phyloP scores from a whole-genome alignment of 1,284 basidiomycete genomes.

The Mrakiaceae sp. region DNA sequence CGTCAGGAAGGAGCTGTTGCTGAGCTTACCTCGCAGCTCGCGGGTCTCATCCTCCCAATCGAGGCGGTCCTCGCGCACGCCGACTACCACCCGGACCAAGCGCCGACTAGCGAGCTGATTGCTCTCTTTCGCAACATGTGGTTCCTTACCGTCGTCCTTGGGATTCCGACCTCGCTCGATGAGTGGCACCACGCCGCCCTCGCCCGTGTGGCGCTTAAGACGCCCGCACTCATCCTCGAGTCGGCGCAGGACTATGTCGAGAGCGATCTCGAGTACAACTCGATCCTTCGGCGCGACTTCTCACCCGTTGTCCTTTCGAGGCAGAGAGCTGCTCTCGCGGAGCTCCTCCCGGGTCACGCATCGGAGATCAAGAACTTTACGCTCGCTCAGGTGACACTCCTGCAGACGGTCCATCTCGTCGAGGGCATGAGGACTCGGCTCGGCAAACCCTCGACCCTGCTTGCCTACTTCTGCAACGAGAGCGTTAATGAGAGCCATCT shows the following conservation, averaged over 20 bases:
- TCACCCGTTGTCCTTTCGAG: constrained; percentile 57
- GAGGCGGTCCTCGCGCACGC: constrained; percentile 72
- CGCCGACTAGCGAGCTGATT: constrained; percentile 54
- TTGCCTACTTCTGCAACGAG: constrained; percentile 81
- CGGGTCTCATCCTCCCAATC: constrained; percentile 76
- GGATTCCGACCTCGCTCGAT: constrained; percentile 40
- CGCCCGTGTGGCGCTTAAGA: constrained; percentile 71
- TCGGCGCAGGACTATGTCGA: constrained; percentile 72
- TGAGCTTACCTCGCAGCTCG: constrained; percentile 71
- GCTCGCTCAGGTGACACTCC: constrained; percentile 74
- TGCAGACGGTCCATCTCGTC: constrained; percentile 77
- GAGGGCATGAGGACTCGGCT: constrained; percentile 75
- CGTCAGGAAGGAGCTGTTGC: constrained; percentile 15
- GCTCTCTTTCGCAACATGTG: constrained; percentile 85
- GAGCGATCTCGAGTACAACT: constrained; percentile 87
- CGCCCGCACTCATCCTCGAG: constrained; percentile 74
- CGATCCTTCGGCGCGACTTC: constrained; percentile 80
- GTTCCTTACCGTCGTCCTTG: constrained; percentile 63
- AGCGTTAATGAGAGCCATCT: constrained; percentile 62
- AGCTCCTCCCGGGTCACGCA: constrained; percentile 56
- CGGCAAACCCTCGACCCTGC: constrained; percentile 68
- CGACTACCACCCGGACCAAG: constrained; percentile 54
- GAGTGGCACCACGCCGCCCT: constrained; percentile 67
- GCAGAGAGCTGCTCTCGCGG: constrained; percentile 53
- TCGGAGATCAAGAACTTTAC: constrained; percentile 66